Evolutionary conservation across 768 basidiomycete genomes (phyloP).

Genomic region (Hydnomerulius pinastri): DNA sequence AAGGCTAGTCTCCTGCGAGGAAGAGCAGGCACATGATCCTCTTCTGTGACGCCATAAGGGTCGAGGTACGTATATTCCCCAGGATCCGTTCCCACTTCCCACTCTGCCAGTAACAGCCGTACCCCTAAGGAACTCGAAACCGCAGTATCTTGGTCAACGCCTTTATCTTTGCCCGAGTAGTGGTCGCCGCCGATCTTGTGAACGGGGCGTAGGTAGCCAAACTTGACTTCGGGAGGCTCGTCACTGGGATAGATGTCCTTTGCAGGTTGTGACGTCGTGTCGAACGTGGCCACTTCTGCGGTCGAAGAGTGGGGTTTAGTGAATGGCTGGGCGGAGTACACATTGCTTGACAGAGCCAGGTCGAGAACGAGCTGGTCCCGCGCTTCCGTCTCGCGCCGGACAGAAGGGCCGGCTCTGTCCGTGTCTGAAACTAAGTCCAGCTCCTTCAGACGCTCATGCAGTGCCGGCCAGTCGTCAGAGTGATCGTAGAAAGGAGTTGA

Average conservation of each 20-base stretch:
- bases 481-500: slow-evolving; percentile 46
- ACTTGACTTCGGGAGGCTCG: slow-evolving; percentile 58
- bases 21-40: slow-evolving; percentile 16
- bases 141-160: slow-evolving; percentile 12
- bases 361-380: slow-evolving; percentile 66
- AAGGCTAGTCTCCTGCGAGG: slow-evolving; percentile 13
- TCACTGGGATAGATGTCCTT: slow-evolving; percentile 49
- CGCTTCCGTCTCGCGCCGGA: slow-evolving; percentile 53
- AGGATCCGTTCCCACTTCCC: slow-evolving; percentile 59
- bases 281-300: slow-evolving; percentile 8
- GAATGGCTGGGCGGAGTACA: slow-evolving; percentile 53
- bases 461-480: slow-evolving; percentile 33
- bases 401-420: slow-evolving; percentile 40
- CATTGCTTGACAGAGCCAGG: slow-evolving; percentile 56
- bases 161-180: slow-evolving; percentile 25
- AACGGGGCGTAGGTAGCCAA: slow-evolving; percentile 62
- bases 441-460: slow-evolving; percentile 40
- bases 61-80: slow-evolving; percentile 53
- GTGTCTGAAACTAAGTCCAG: slow-evolving; percentile 45
- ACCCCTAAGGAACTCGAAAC: slow-evolving; percentile 52
- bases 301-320: slow-evolving; percentile 17
- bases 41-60: slow-evolving; percentile 46
- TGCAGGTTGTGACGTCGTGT: slow-evolving; percentile 21
- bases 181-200: slow-evolving; percentile 30
- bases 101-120: slow-evolving; percentile 65